These are phyloP conservation scores for Eucalyptus viminalis DNA, from an alignment of 345 rosid species.

Conservation along the genomic window DNA sequence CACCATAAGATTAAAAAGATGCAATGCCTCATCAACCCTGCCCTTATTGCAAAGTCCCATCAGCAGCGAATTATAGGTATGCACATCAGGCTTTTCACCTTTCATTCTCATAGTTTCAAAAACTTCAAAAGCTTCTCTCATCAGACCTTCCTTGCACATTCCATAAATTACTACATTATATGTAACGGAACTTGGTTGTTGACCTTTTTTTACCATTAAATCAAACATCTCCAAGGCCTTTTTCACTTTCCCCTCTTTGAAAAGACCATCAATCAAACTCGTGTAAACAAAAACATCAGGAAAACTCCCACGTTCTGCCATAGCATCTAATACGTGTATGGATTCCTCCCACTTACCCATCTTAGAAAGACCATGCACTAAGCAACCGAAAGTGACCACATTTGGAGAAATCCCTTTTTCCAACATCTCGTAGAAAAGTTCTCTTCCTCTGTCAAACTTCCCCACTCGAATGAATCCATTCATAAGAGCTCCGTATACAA, in stretches of 20 bases:
- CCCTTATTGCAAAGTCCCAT: slow-evolving; percentile 38
- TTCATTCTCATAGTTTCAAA: slow-evolving; percentile 40
- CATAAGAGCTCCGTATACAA: slow-evolving; percentile 23
- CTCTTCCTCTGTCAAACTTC: slow-evolving; percentile 17
- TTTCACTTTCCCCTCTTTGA: slow-evolving; percentile 25
- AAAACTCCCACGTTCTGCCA: slow-evolving; percentile 33
- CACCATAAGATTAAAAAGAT: slow-evolving; percentile 24
- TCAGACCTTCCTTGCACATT: slow-evolving; percentile 41
- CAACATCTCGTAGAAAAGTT: slow-evolving; percentile 37
- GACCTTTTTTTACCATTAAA: slow-evolving; percentile 35
- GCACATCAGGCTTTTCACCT: slow-evolving; percentile 35
- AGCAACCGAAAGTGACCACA: slow-evolving; percentile 21
- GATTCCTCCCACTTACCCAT: slow-evolving; percentile 41
- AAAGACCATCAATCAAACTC: slow-evolving; percentile 40
- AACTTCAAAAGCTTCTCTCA: slow-evolving; percentile 37
- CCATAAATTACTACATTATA: slow-evolving; percentile 46
- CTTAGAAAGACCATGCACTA: slow-evolving; percentile 36
- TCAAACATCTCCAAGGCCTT: slow-evolving; percentile 47
- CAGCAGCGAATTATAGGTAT: slow-evolving; percentile 44
- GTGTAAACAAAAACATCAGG: slow-evolving; percentile 43
- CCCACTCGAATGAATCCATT: slow-evolving; percentile 14
- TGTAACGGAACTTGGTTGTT: slow-evolving; percentile 29
- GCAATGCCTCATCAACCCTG: slow-evolving; percentile 41
- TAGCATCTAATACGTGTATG: slow-evolving; percentile 7
- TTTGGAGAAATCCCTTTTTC: slow-evolving; percentile 24